Base-by-base conservation (phyloP, 257 asterid genomes). In the Rauvolfia tetraphylla region DNA sequence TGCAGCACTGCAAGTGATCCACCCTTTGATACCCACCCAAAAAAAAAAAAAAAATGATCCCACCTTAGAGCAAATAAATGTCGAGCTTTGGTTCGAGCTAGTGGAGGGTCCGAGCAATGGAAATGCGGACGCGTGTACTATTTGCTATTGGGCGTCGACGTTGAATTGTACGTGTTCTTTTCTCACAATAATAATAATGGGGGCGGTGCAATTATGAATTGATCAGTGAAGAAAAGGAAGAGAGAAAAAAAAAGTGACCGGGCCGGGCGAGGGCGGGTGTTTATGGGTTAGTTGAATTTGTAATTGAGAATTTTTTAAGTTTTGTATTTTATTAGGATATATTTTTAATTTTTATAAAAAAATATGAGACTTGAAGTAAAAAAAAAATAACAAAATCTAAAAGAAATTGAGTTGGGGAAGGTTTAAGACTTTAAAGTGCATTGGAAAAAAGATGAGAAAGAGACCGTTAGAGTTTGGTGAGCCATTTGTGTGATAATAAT, bases 381-480 rank as follows among this genome's bases (percentile, higher is more conserved):
- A n/a, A n/a, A n/a, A n/a, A n/a, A n/a, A n/a, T n/a, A n/a, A n/a
- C n/a, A n/a, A n/a, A n/a, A n/a, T n/a, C n/a, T n/a, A n/a, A n/a
- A n/a, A n/a, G n/a, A n/a, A n/a, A n/a, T n/a, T n/a, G n/a, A n/a
- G n/a, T n/a, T n/a, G n/a, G n/a, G n/a, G n/a, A n/a, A 41, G 46
- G 22, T 42, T 61, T 22, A 62, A 31, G 41, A 29, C 41, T 31
- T 65, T 33, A 65, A 48, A 39, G 70, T 41, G 75, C 70, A 77
- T 33, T 25, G 36, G 62, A n/a, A 59, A 56, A n/a, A 58, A 59
- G 72, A 38, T 0, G n/a, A 59, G 80, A 77, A 42, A 36, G 70
- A 20, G 75, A 76, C 61, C 27, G 48, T 38, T 56, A 68, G 75
- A 66, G 70, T 67, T 68, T 77, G 38, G 75, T 41, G 75, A 76